These are phyloP conservation scores for Backusella luteola DNA, from an alignment of 192 early-diverging fungal species.

Conservation along the genomic window DNA sequence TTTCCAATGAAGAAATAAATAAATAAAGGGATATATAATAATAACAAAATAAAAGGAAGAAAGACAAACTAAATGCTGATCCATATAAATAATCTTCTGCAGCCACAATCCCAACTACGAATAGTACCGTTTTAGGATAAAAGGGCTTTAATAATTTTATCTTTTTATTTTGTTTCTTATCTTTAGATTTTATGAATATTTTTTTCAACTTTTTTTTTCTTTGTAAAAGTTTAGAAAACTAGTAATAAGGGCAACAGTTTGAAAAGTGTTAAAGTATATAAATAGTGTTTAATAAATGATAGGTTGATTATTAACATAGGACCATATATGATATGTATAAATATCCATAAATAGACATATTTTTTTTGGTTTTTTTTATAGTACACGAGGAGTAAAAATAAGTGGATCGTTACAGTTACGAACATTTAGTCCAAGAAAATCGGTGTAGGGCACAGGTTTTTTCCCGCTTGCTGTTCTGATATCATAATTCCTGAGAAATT, in stretches of 20 bases:
- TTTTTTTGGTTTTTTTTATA: neutral
- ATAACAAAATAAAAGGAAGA: neutral
- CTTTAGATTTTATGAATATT: too few species aligned
- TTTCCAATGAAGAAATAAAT: neutral
- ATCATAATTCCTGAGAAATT: conserved; percentile 20
- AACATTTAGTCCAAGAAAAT: conserved; percentile 1
- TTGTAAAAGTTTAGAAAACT: neutral
- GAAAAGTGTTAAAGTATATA: too few species aligned
- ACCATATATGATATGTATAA: neutral
- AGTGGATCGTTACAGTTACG: neutral
- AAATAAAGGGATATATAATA: neutral
- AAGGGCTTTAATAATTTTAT: neutral
- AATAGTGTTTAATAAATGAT: neutral
- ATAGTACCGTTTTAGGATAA: neutral
- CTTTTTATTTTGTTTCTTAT: neutral
- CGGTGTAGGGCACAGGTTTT: conserved; percentile 1
- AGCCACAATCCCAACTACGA: neutral
- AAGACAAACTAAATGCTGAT: neutral
- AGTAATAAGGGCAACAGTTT: too few species aligned
- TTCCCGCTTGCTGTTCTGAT: conserved; percentile 4
- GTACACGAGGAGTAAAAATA: neutral
- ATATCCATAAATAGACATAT: neutral
- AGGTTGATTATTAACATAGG: neutral
- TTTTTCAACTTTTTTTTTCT: neutral
- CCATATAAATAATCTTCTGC: neutral